Evolutionary conservation across 208 protist genomes (phyloP).

Genomic region (Wallacemonas sp.): DNA sequence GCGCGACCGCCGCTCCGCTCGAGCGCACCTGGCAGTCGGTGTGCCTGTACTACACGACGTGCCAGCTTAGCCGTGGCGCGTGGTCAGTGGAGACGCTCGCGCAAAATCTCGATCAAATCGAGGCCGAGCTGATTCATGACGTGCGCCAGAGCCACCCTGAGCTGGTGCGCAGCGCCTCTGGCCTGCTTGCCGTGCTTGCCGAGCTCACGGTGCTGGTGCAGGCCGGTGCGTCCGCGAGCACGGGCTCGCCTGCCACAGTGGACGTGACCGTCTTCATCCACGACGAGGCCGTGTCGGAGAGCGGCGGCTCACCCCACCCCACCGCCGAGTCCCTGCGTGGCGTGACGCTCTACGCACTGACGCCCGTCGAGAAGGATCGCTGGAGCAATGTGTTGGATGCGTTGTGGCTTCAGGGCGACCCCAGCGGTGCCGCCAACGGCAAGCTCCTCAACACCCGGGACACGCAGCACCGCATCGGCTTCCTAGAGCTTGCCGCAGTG

Average conservation of each 20-base stretch:
- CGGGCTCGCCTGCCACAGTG: conserved; percentile 7
- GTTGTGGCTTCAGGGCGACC: conserved; percentile 74
- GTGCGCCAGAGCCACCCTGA: not conserved
- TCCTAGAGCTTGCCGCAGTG: conserved; percentile 20
- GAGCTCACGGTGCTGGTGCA: conserved; percentile 25
- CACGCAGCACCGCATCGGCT: conserved; percentile 15
- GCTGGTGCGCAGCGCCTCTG: conserved; percentile 14
- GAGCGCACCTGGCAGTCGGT: conserved; percentile 32
- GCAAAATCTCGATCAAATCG: conserved; percentile 5
- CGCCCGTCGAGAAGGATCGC: conserved; percentile 37
- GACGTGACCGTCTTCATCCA: conserved; percentile 37
- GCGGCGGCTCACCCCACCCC: not conserved
- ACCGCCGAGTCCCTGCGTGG: conserved; percentile 9
- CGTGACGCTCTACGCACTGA: conserved; percentile 25
- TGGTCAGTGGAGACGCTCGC: conserved; percentile 22
- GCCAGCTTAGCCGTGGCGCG: conserved; percentile 26
- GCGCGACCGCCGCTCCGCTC: conserved; percentile 8
- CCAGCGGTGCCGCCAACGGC: conserved; percentile 39
- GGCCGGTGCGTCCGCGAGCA: conserved; percentile 6
- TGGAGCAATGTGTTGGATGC: conserved; percentile 72
- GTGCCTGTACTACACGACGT: conserved; percentile 29
- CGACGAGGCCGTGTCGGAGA: conserved; percentile 9
- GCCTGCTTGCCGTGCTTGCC: conserved; percentile 30
- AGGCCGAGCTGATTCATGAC: not conserved
- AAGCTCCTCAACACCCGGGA: conserved; percentile 37